Conservation (phyloP, 73 alveolate species). For the Loxodes magnus region DNA sequence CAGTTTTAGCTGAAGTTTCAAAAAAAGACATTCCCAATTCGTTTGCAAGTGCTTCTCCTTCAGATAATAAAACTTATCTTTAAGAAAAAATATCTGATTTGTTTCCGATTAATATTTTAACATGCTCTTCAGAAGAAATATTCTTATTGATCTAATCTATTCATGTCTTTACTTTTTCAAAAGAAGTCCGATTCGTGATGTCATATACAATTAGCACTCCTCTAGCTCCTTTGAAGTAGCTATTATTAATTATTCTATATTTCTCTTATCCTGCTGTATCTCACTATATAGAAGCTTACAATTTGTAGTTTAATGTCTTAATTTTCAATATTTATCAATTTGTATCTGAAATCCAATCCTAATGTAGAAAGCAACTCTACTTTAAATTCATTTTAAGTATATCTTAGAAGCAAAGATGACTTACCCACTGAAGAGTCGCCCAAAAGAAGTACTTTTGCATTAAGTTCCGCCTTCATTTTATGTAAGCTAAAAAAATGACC, state of each 20-base stretch:
- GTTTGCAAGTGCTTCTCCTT: constrained; percentile 40
- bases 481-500: too few species aligned
- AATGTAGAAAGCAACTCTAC: constrained; percentile 76
- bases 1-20: constrained; percentile 63
- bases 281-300: too few species aligned
- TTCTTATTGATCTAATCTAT: background rate
- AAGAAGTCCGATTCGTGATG: constrained; percentile 6
- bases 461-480: too few species aligned
- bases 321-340: constrained; percentile 21
- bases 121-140: too few species aligned
- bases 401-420: too few species aligned
- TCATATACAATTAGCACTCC: constrained; percentile 29
- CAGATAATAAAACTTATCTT: constrained; percentile 25
- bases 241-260: constrained; percentile 51
- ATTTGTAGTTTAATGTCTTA: constrained; percentile 44
- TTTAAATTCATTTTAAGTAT: too few species aligned
- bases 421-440: too few species aligned
- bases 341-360: constrained; percentile 74
- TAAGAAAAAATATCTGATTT: constrained; percentile 13
- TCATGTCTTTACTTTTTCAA: background rate
- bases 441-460: too few species aligned
- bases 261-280: constrained; percentile 46
- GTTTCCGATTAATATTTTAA: constrained; percentile 5
- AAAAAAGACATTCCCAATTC: constrained; percentile 41
- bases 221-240: constrained; percentile 39